Percentiles rank a stretch among this genome's conserved stretches.
These are phyloP conservation scores for Plasmodium vivax DNA, from an alignment of 169 alveolate genomes.

Conservation along the genomic window DNA sequence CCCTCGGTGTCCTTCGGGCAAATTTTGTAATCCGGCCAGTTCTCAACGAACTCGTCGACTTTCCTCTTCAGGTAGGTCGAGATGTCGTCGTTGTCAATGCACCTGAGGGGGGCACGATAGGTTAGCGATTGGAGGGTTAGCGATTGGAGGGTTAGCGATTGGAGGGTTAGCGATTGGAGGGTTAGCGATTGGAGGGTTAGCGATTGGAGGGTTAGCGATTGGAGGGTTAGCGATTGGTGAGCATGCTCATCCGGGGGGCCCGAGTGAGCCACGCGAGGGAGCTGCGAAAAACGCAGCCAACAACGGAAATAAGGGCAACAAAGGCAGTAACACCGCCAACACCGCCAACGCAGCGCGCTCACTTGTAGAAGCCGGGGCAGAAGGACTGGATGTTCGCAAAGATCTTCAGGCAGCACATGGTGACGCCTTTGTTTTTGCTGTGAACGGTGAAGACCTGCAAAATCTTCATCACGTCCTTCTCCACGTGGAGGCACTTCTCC, in stretches of 20 bases:
- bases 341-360: background rate
- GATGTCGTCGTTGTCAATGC: conserved; percentile 72
- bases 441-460: conserved; percentile 60
- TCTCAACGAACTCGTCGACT: conserved; percentile 64
- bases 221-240: background rate
- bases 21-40: conserved; percentile 23
- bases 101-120: background rate
- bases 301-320: too few relatives aligned
- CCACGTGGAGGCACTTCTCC: conserved; percentile 62
- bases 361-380: conserved; percentile 56
- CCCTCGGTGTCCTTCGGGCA: conserved; percentile 30
- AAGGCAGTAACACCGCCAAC: background rate
- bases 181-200: too few relatives aligned
- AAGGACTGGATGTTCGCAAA: conserved; percentile 65
- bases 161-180: background rate
- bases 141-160: too few relatives aligned
- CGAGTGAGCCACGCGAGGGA: background rate
- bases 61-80: conserved; percentile 56
- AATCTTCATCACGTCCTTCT: conserved; percentile 59
- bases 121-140: background rate
- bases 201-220: background rate
- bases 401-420: conserved; percentile 55
- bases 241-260: background rate
- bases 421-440: conserved; percentile 61
- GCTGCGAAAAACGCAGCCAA: background rate